These are phyloP conservation scores for Picochlorum sp. DNA, from an alignment of 139 green algal genomes.

Conservation along the genomic window DNA sequence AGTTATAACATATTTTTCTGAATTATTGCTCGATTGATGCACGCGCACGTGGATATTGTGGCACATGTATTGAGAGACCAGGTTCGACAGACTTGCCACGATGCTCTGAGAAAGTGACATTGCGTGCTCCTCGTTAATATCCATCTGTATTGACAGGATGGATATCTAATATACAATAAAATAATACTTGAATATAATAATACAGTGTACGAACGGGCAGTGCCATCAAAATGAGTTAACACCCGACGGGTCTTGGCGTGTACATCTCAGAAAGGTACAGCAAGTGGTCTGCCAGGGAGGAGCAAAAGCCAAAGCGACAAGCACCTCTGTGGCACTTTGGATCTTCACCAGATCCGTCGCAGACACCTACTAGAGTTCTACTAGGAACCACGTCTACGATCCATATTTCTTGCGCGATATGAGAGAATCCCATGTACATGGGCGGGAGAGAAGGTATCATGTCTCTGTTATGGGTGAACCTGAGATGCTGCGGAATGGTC, in stretches of 20 bases:
- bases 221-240: slow-evolving; percentile 10
- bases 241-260: slow-evolving; percentile 33
- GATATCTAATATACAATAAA: too few relatives aligned
- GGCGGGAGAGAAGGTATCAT: slow-evolving; percentile 76
- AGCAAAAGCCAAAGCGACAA: slow-evolving; percentile 78
- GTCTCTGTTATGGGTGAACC: slow-evolving; percentile 84
- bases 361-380: slow-evolving; percentile 41
- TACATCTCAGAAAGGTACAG: slow-evolving; percentile 64
- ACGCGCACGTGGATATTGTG: too few relatives aligned
- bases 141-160: too few relatives aligned
- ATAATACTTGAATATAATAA: neutral
- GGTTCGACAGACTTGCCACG: too few relatives aligned
- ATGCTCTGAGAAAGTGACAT: too few relatives aligned
- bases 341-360: slow-evolving; percentile 73
- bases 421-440: slow-evolving; percentile 61
- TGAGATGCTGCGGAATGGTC: slow-evolving; percentile 39
- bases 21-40: too few relatives aligned
- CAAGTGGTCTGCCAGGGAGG: slow-evolving; percentile 67
- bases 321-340: slow-evolving; percentile 69
- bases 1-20: too few relatives aligned
- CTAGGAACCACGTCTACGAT: slow-evolving; percentile 42
- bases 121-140: too few relatives aligned
- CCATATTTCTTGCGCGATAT: slow-evolving; percentile 62
- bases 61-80: too few relatives aligned
- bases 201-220: neutral